phyloP scores from a whole-genome alignment of 1,139 yeast species.

The Blastobotrys petasosporus region DNA sequence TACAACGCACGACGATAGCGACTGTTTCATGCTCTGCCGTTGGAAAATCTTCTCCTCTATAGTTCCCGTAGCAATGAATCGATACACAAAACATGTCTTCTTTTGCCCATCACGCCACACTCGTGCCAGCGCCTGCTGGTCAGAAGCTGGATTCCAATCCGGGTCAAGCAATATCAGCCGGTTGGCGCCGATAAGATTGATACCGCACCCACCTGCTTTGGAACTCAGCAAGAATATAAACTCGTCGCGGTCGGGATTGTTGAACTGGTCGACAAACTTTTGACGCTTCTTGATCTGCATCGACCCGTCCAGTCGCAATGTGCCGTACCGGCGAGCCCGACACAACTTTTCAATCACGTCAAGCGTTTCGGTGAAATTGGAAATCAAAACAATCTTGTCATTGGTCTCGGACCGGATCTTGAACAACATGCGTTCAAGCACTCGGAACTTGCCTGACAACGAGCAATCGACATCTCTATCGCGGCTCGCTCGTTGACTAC shows the following conservation, averaged over 20 bases:
- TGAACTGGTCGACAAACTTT: constrained; percentile 83
- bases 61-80: constrained; percentile 91
- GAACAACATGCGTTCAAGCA: constrained; percentile 63
- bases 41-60: constrained; percentile 96
- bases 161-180: constrained; percentile 86
- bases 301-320: constrained; percentile 86
- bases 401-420: constrained; percentile 74
- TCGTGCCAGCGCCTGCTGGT: constrained; percentile 95
- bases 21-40: constrained; percentile 93
- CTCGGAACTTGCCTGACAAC: constrained; percentile 54
- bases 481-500: constrained; percentile 44
- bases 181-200: constrained; percentile 93
- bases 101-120: constrained; percentile 99
- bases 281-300: constrained; percentile 90
- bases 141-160: constrained; percentile 99
- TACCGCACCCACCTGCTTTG: constrained; percentile 99
- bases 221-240: constrained; percentile 85
- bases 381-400: constrained; percentile 89
- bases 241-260: constrained; percentile 83
- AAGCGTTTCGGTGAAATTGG: constrained; percentile 89
- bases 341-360: constrained; percentile 88
- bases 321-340: constrained; percentile 65
- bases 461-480: constrained; percentile 56
- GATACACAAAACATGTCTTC: constrained; percentile 90
- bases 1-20: constrained; percentile 90